Percentiles rank a stretch among this genome's conserved stretches.
These are phyloP conservation scores for Helichrysum umbraculigerum DNA, from an alignment of 129 eudicot species.

Conservation along the genomic window DNA sequence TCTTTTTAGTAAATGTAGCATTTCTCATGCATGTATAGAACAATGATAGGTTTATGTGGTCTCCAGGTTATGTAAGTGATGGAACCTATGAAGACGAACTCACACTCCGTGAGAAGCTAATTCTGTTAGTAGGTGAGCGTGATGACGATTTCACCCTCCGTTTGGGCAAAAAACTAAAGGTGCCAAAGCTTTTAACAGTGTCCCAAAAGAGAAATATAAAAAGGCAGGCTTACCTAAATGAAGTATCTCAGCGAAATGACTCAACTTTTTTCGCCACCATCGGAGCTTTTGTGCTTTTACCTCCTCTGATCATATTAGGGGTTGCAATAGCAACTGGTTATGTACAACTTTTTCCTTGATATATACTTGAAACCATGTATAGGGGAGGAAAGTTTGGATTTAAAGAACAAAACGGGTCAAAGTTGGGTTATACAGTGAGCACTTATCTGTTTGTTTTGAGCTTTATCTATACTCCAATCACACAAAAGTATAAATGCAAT, in stretches of 20 bases:
- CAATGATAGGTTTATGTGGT: conserved; percentile 6
- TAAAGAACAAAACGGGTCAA: neutral
- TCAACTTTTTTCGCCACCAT: conserved; percentile 74
- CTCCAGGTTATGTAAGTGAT: conserved; percentile 60
- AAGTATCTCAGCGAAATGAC: conserved; percentile 89
- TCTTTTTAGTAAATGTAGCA: neutral
- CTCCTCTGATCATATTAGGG: conserved; percentile 78
- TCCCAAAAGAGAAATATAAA: conserved; percentile 89
- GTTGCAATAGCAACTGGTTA: conserved; percentile 83
- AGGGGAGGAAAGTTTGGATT: neutral
- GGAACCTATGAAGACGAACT: conserved; percentile 34
- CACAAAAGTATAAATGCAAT: neutral
- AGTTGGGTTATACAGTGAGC: neutral
- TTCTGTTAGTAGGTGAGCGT: conserved; percentile 60
- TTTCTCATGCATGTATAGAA: neutral
- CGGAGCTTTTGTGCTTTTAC: conserved; percentile 88
- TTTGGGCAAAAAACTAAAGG: conserved; percentile 72
- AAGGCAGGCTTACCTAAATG: conserved; percentile 76
- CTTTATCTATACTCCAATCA: neutral
- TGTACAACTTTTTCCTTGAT: conserved; percentile 89
- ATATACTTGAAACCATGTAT: conserved; percentile 18
- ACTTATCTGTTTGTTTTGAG: neutral
- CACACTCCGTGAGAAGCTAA: conserved; percentile 78
- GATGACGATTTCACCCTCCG: conserved; percentile 83
- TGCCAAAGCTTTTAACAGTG: conserved; percentile 74